Percentiles rank a stretch among this genome's conserved stretches.
These are phyloP conservation scores for Diplodia seriata DNA, from an alignment of 2,329 filamentous ascomycete genomes.

Conservation along the genomic window DNA sequence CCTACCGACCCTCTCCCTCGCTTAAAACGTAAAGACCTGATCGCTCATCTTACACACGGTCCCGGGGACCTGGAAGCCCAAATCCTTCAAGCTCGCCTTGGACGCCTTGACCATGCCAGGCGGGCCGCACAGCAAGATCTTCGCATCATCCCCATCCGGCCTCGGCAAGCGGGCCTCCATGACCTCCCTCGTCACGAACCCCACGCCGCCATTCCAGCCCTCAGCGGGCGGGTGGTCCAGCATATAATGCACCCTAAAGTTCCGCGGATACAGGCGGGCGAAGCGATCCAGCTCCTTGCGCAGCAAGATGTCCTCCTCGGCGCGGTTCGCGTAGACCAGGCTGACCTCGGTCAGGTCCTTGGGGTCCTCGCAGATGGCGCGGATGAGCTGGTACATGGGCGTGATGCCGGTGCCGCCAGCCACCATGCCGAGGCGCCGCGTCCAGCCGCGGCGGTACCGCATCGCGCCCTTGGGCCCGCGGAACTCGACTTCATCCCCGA, in stretches of 20 bases:
- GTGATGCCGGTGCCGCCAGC: constrained; percentile 63
- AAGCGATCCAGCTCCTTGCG: constrained; percentile 63
- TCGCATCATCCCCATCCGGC: constrained; percentile 53
- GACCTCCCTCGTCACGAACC: constrained; percentile 60
- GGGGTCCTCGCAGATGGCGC: constrained; percentile 68
- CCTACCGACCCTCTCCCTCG: background rate
- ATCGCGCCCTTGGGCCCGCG: constrained; percentile 65
- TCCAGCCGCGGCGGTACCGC: constrained; percentile 55
- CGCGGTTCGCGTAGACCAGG: constrained; percentile 66
- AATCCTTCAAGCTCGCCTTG: constrained; percentile 53
- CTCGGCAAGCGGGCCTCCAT: constrained; percentile 59
- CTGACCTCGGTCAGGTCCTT: constrained; percentile 63
- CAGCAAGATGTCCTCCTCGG: constrained; percentile 66
- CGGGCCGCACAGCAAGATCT: constrained; percentile 66
- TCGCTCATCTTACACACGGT: constrained; percentile 61
- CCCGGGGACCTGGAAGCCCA: constrained; percentile 62
- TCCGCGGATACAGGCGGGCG: constrained; percentile 61
- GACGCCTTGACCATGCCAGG: constrained; percentile 66
- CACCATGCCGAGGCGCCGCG: constrained; percentile 61
- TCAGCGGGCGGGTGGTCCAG: constrained; percentile 55
- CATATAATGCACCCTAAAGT: constrained; percentile 64
- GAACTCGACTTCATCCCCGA: constrained; percentile 60
- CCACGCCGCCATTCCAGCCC: constrained; percentile 58
- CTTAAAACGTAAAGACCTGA: constrained; percentile 62
- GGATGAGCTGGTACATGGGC: constrained; percentile 68